Percentiles rank a stretch among this genome's conserved stretches.
phyloP scores from a whole-genome alignment of 2,329 filamentous ascomycete species.

The Cytospora chrysosperma region DNA sequence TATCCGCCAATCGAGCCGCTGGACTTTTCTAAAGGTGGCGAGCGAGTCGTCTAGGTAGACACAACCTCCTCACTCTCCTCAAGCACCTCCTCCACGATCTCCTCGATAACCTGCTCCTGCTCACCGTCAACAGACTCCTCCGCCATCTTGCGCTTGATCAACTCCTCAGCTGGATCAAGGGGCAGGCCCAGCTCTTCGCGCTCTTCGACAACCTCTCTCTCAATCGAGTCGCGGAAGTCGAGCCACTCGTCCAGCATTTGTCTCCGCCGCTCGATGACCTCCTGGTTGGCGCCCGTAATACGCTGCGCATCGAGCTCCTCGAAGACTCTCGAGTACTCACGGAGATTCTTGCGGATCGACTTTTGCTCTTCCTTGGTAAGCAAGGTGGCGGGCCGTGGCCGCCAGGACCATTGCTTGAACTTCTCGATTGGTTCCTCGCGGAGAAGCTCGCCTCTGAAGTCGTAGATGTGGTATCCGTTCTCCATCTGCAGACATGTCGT shows the following conservation, averaged over 20 bases:
- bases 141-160: constrained; percentile 56
- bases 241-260: constrained; percentile 84
- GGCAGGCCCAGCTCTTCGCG: constrained; percentile 66
- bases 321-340: constrained; percentile 92
- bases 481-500: constrained; percentile 69
- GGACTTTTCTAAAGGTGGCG: neutral
- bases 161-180: constrained; percentile 60
- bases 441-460: constrained; percentile 87
- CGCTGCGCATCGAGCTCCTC: constrained; percentile 94
- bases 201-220: constrained; percentile 71
- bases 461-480: constrained; percentile 97
- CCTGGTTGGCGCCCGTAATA: constrained; percentile 89
- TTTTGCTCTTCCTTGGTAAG: constrained; percentile 97
- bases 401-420: constrained; percentile 97
- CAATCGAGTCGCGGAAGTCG: constrained; percentile 74
- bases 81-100: constrained; percentile 79
- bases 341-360: constrained; percentile 94
- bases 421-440: constrained; percentile 91
- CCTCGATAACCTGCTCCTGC: constrained; percentile 80
- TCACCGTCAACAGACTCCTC: constrained; percentile 58
- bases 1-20: neutral
- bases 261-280: constrained; percentile 85
- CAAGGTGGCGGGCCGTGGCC: constrained; percentile 85
- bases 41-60: constrained; percentile 20
- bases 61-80: constrained; percentile 83